These are phyloP conservation scores for Tylopilus felleus DNA, from an alignment of 768 basidiomycete species.

Conservation along the genomic window DNA sequence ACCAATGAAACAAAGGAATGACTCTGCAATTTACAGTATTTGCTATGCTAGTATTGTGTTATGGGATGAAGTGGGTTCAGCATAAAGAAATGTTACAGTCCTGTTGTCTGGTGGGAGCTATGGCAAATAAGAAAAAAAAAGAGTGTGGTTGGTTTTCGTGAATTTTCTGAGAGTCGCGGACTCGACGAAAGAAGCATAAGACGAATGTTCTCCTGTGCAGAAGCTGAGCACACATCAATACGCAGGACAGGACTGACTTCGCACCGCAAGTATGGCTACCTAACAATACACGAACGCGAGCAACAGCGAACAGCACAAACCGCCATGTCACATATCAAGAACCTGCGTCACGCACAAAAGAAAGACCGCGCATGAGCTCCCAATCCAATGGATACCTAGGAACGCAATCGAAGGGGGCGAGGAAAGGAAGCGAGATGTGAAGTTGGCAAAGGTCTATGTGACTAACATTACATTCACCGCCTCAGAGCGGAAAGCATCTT, in stretches of 20 bases:
- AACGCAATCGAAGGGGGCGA: neutral
- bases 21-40: conserved; percentile 25
- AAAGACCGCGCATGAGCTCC: conserved; percentile 20
- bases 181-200: conserved; percentile 11
- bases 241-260: conserved; percentile 28
- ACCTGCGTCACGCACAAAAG: conserved; percentile 30
- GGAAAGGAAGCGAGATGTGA: neutral
- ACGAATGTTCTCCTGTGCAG: conserved; percentile 8
- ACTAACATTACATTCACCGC: conserved; percentile 44
- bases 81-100: conserved; percentile 29
- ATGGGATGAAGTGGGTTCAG: conserved; percentile 13
- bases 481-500: conserved; percentile 87
- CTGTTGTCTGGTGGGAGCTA: conserved; percentile 17
- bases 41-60: conserved; percentile 25
- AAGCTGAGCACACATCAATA: conserved; percentile 24
- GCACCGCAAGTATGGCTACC: conserved; percentile 46
- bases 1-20: conserved; percentile 27
- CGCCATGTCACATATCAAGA: conserved; percentile 24
- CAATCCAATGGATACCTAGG: conserved; percentile 8
- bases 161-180: conserved; percentile 27
- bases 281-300: conserved; percentile 51
- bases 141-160: conserved; percentile 21
- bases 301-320: conserved; percentile 31
- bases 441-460: conserved; percentile 13
- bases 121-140: conserved; percentile 16